These are phyloP conservation scores for Cryphonectria radicalis DNA, from an alignment of 2,329 filamentous ascomycete species.

Conservation along the genomic window DNA sequence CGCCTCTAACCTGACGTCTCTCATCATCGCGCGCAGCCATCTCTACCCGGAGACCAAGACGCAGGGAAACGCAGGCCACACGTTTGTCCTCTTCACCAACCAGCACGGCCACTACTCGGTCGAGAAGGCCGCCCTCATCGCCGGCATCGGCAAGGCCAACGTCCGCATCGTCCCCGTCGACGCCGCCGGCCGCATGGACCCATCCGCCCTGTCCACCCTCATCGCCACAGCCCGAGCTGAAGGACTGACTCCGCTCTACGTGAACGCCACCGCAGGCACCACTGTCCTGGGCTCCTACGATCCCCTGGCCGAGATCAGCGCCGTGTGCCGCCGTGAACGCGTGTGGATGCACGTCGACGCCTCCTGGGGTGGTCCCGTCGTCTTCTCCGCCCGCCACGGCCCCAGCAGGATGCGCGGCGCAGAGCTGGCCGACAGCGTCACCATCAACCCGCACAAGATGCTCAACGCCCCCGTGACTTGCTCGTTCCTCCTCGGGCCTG, in stretches of 20 bases:
- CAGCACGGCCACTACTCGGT: slow-evolving; percentile 92
- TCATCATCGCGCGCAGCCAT: slow-evolving; percentile 86
- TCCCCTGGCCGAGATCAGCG: slow-evolving; percentile 71
- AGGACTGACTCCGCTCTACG: slow-evolving; percentile 85
- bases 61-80: slow-evolving; percentile 65
- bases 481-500: slow-evolving; percentile 81
- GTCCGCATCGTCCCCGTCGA: slow-evolving; percentile 81
- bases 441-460: slow-evolving; percentile 98
- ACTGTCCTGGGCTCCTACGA: slow-evolving; percentile 92
- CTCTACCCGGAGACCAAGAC: slow-evolving; percentile 80
- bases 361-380: slow-evolving; percentile 84
- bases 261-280: slow-evolving; percentile 94
- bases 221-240: slow-evolving; percentile 64
- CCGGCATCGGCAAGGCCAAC: slow-evolving; percentile 76
- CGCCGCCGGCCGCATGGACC: slow-evolving; percentile 70
- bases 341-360: slow-evolving; percentile 95
- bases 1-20: slow-evolving; percentile 81
- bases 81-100: slow-evolving; percentile 86
- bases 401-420: slow-evolving; percentile 62
- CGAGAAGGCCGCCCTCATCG: slow-evolving; percentile 91
- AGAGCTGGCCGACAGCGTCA: slow-evolving; percentile 78
- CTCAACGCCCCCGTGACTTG: slow-evolving; percentile 88
- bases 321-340: slow-evolving; percentile 70
- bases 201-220: slow-evolving; percentile 64
- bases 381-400: slow-evolving; percentile 71